Evolutionary conservation across 2,329 filamentous ascomycete genomes (phyloP).

Genomic region (Monilinia laxa): DNA sequence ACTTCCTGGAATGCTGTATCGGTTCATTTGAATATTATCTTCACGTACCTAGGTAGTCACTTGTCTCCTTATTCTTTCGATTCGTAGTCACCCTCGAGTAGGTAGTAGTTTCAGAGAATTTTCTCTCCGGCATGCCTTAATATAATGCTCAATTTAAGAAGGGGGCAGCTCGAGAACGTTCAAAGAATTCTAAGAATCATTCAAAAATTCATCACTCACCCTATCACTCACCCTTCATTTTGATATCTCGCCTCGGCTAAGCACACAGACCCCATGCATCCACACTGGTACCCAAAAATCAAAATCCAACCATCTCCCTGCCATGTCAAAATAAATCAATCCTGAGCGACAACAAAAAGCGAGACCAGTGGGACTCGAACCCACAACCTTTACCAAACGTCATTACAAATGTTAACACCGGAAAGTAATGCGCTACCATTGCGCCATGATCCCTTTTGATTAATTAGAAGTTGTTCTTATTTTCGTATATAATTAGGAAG

Average conservation of each 20-base stretch:
- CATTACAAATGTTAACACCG: conserved; percentile 20
- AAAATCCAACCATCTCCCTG: not conserved
- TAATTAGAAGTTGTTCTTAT: accelerated
- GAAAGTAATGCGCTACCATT: conserved; percentile 38
- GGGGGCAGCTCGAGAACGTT: too few relatives aligned
- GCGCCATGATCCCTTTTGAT: conserved; percentile 28
- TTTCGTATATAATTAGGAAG: not conserved
- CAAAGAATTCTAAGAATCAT: too few relatives aligned
- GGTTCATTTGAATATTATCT: too few relatives aligned
- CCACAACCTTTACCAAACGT: conserved; percentile 34
- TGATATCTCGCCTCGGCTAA: not conserved
- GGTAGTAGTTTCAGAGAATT: too few relatives aligned
- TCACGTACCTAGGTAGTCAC: too few relatives aligned
- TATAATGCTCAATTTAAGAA: too few relatives aligned
- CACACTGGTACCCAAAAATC: not conserved
- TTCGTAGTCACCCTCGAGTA: too few relatives aligned
- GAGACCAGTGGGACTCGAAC: conserved; percentile 35
- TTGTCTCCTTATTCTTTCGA: too few relatives aligned
- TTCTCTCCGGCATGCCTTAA: too few relatives aligned
- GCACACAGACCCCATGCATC: not conserved
- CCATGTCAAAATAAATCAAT: not conserved
- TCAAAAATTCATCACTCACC: too few relatives aligned
- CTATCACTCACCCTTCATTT: too few relatives aligned
- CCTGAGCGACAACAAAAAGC: not conserved
- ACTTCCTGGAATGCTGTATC: too few relatives aligned